These are phyloP conservation scores for Echria macrotheca DNA, from an alignment of 495 filamentous ascomycete species.

Conservation along the genomic window DNA sequence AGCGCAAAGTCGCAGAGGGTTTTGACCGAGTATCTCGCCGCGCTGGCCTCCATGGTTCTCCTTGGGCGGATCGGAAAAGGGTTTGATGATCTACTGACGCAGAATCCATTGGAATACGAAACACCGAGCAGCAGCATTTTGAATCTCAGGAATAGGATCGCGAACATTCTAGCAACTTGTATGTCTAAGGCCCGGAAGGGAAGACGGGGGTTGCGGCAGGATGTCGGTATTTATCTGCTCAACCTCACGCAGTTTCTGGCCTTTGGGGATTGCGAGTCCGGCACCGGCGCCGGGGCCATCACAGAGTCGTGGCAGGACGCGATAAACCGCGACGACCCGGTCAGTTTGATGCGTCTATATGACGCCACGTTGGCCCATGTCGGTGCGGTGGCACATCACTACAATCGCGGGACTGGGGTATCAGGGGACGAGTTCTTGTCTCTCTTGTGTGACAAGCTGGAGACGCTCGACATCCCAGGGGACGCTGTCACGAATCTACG, in stretches of 20 bases:
- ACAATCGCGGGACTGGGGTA: conserved; percentile 15
- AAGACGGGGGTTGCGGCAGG: not conserved
- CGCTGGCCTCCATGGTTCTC: conserved; percentile 19
- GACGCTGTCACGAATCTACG: conserved; percentile 19
- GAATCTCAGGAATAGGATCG: conserved; percentile 15
- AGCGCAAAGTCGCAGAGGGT: conserved; percentile 15
- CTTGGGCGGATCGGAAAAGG: conserved; percentile 17
- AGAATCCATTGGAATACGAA: not conserved
- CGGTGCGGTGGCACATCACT: conserved; percentile 19
- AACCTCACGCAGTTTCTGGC: conserved; percentile 23
- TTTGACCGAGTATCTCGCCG: conserved; percentile 13
- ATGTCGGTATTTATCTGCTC: conserved; percentile 25
- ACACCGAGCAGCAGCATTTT: not conserved
- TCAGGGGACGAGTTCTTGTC: conserved; percentile 15
- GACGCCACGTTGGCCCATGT: conserved; percentile 22
- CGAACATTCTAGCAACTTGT: conserved; percentile 16
- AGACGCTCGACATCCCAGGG: conserved; percentile 14
- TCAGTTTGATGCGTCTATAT: conserved; percentile 16
- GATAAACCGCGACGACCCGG: conserved; percentile 2
- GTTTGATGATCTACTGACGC: too few species aligned
- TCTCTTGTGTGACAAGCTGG: conserved; percentile 23
- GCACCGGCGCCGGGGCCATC: conserved; percentile 7
- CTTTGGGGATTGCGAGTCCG: conserved; percentile 1
- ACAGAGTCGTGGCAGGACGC: conserved; percentile 23
- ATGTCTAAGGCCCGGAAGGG: conserved; percentile 8